Evolutionary conservation across 1,284 basidiomycete genomes (phyloP).

Genomic region (Apiotrichum montevideense): DNA sequence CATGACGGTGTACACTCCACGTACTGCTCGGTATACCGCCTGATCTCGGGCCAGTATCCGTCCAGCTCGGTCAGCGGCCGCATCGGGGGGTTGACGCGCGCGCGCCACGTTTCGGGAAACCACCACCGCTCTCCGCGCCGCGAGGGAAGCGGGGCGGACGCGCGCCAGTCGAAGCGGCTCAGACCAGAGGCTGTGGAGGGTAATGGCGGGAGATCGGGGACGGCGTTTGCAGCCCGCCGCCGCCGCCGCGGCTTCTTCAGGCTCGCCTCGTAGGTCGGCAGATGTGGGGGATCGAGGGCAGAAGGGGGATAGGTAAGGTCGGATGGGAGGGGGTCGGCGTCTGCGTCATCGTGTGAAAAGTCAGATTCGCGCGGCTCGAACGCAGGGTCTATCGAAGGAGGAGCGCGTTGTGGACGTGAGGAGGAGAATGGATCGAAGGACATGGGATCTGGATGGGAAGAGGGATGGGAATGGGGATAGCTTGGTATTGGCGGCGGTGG

Average conservation of each 20-base stretch:
- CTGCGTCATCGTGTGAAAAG: too few species aligned
- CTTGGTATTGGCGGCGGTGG: too few species aligned
- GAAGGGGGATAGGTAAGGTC: too few species aligned
- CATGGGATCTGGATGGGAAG: background rate
- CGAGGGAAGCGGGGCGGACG: background rate
- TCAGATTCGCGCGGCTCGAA: too few species aligned
- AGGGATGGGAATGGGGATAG: too few species aligned
- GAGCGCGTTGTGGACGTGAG: too few species aligned
- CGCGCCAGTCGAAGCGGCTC: conserved; percentile 39
- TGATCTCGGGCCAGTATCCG: conserved; percentile 50
- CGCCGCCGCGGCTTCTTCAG: conserved; percentile 9
- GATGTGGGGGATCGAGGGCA: background rate
- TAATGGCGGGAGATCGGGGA: conserved; percentile 5
- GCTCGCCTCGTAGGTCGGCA: conserved; percentile 7
- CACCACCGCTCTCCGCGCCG: conserved; percentile 9
- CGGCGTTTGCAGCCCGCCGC: background rate
- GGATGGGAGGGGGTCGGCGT: too few species aligned
- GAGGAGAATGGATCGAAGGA: too few species aligned
- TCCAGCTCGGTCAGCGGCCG: conserved; percentile 42
- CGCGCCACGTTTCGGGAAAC: conserved; percentile 18
- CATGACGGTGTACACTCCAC: conserved; percentile 4
- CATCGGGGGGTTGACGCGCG: conserved; percentile 44
- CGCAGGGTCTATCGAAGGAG: too few species aligned
- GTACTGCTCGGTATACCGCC: conserved; percentile 32
- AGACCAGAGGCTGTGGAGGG: conserved; percentile 22